These are phyloP conservation scores for Eimeria maxima DNA, from an alignment of 169 alveolate genomes.

Conservation along the genomic window DNA sequence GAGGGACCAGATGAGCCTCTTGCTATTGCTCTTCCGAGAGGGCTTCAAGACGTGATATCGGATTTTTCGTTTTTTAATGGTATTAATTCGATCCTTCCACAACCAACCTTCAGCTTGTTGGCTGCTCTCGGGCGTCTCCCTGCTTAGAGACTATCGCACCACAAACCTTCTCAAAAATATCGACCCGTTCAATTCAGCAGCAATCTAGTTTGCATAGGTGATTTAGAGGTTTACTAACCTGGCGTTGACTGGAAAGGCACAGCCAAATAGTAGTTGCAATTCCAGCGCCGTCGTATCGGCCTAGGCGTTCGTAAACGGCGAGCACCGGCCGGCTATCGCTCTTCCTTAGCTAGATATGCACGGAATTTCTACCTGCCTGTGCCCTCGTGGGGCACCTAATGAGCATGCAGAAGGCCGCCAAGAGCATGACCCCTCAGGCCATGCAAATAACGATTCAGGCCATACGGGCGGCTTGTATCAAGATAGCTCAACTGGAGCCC, in stretches of 20 bases:
- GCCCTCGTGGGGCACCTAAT: constrained; percentile 74
- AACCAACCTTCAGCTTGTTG: neutral
- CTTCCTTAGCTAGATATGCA: constrained; percentile 37
- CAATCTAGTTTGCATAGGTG: neutral
- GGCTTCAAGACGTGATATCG: neutral
- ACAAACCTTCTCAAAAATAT: neutral
- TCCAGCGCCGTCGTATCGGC: neutral
- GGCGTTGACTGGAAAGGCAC: neutral
- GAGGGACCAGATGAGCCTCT: neutral
- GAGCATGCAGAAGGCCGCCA: constrained; percentile 1
- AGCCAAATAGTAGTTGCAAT: neutral
- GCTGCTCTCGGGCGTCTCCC: neutral
- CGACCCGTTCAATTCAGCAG: neutral
- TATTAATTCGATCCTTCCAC: neutral
- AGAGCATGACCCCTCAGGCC: neutral
- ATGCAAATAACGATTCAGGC: neutral
- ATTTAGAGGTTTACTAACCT: neutral
- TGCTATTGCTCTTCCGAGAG: neutral
- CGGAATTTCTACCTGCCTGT: constrained; percentile 74
- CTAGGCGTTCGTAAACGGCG: neutral
- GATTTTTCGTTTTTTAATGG: neutral
- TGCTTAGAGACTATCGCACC: neutral
- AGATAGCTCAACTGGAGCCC: constrained; percentile 9
- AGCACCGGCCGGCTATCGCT: neutral
- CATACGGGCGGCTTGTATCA: constrained; percentile 1